Evolutionary conservation across 2,329 filamentous ascomycete species (phyloP).

Genomic region (Hypoxylon sp.): DNA sequence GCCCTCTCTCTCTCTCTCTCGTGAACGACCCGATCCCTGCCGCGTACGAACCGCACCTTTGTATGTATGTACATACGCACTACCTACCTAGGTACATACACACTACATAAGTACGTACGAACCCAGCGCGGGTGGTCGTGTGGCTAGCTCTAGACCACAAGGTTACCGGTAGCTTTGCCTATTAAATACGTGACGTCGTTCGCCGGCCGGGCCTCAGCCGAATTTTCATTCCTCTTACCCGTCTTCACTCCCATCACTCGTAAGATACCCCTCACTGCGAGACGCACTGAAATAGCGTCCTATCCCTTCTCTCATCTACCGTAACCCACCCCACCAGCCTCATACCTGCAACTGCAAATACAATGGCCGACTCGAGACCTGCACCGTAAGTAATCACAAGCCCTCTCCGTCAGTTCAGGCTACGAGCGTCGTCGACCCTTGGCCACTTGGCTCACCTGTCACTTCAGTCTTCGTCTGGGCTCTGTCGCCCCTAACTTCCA

Average conservation of each 20-base stretch:
- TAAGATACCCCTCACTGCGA: conserved; percentile 18
- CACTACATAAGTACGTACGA: too few species aligned
- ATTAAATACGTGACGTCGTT: conserved; percentile 27
- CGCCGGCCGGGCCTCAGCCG: conserved; percentile 3
- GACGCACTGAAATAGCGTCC: not conserved
- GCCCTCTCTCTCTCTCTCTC: too few species aligned
- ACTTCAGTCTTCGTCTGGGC: conserved; percentile 67
- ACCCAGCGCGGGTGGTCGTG: too few species aligned
- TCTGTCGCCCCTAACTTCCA: conserved; percentile 80
- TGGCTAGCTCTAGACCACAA: too few species aligned
- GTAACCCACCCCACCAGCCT: not conserved
- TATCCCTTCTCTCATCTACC: not conserved
- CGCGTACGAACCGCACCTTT: not conserved
- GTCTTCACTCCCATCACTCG: conserved; percentile 5
- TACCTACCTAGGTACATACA: too few species aligned
- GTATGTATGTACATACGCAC: too few species aligned
- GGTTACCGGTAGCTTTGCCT: not conserved
- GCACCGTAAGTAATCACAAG: conserved; percentile 40
- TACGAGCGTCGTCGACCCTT: not conserved
- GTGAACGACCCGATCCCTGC: not conserved
- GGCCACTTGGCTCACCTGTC: not conserved
- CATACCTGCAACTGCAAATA: conserved; percentile 15
- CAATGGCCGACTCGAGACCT: conserved; percentile 43
- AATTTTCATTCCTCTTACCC: not conserved
- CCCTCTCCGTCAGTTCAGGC: not conserved